Base-by-base conservation (phyloP, 2,329 filamentous ascomycete species). In the Verticillium tricorpus region DNA sequence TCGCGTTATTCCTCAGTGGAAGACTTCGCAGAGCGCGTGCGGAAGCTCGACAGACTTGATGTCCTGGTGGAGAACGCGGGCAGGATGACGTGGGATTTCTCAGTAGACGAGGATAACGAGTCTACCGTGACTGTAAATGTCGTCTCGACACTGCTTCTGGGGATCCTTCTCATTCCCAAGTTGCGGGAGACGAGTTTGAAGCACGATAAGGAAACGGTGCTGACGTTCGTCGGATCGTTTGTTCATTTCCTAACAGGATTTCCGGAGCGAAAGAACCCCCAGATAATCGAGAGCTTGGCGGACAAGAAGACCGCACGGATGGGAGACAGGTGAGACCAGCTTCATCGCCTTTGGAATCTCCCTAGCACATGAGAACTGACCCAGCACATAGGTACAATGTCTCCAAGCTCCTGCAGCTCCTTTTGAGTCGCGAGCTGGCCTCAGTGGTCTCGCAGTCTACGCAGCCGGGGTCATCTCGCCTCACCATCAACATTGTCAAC, bases 41-140 rank as follows among this genome's bases (percentile, higher is more conserved):
- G 58, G 5, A 61, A 67, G 4, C 69, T 81, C 9, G 60, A 70
- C 0, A 71, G 73, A 5, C 63, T 81, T 5, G 77, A 82, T 64
- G 70, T 73, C 9, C 71, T 71, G 11, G 69, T 80, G 39, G 68
- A 76, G 31, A 81, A 73, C 58, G 69, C 70, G 4, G 70, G 77
- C 0, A 35, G 69, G 17, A 58, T 67, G 11, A 62, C 37, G 0
- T 56, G 58, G 7, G 17, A 32, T 11, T 61, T 63, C 17, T 50
- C 63, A 12, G 54, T 69, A 50, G 64, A 69, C 12, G 77, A 79
- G 59, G 78, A 76, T 2, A 71, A 76, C 58, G 80, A 82, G 66
- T 66, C 66, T 12, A 76, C 71, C 17, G 67, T 82, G 57, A 77
- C 76, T 2, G 73, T 82, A 45, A 83, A 83, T 64, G 75, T 80